These are phyloP conservation scores for Crithidia acanthocephali DNA, from an alignment of 208 protist genomes.

Conservation along the genomic window DNA sequence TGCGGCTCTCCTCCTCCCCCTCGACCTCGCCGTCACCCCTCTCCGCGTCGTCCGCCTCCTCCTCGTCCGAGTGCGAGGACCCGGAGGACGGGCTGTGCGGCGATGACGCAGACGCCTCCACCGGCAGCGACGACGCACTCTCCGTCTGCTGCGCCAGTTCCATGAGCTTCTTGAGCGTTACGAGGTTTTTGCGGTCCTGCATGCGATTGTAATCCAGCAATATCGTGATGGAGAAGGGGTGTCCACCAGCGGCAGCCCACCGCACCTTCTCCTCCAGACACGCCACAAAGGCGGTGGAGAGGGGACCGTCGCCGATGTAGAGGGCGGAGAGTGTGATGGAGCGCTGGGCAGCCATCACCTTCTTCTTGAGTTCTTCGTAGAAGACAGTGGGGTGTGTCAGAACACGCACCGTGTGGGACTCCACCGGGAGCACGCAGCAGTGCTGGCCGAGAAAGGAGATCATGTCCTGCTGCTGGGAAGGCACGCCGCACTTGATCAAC, in stretches of 20 bases:
- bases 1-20: conserved; percentile 4
- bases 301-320: conserved; percentile 84
- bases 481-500: conserved; percentile 14
- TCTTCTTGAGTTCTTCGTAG: conserved; percentile 59
- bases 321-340: conserved; percentile 84
- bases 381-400: conserved; percentile 64
- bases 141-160: conserved; percentile 30
- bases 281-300: conserved; percentile 54
- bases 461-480: conserved; percentile 43
- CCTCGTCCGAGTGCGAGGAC: background rate
- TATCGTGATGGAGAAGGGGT: conserved; percentile 54
- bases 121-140: conserved; percentile 20
- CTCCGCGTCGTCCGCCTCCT: conserved; percentile 1
- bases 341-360: conserved; percentile 44
- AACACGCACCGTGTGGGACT: conserved; percentile 49
- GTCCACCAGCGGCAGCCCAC: conserved; percentile 24
- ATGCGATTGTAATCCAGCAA: conserved; percentile 89
- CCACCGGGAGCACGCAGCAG: conserved; percentile 76
- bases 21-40: no score
- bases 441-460: conserved; percentile 59
- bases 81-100: conserved; percentile 1
- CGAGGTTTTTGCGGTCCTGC: conserved; percentile 64
- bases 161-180: conserved; percentile 56
- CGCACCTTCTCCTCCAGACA: conserved; percentile 58
- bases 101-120: background rate